These are phyloP conservation scores for Silene latifolia DNA, from an alignment of 148 eudicot species.

Conservation along the genomic window DNA sequence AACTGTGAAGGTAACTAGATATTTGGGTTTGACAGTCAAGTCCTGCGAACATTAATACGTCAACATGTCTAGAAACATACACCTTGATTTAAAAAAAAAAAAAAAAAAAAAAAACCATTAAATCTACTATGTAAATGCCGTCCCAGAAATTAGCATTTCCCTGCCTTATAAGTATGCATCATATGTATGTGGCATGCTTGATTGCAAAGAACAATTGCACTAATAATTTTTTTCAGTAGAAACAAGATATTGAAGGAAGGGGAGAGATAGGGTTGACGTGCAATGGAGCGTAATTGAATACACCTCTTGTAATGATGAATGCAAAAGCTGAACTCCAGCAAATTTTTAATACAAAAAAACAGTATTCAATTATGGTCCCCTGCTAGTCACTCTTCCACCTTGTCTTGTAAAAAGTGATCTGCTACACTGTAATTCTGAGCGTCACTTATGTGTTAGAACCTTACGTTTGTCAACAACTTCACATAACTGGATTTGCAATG, in stretches of 20 bases:
- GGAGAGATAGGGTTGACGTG: not conserved
- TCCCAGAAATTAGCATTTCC: not conserved
- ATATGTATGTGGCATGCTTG: not conserved
- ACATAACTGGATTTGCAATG: too few species aligned
- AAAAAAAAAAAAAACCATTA: not conserved
- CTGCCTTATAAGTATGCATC: not conserved
- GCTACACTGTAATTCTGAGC: too few species aligned
- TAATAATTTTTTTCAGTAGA: not conserved
- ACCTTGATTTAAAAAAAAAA: too few species aligned
- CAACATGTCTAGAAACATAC: too few species aligned
- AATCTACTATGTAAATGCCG: not conserved
- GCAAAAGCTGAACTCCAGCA: not conserved
- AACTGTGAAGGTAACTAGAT: conserved; percentile 81
- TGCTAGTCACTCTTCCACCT: not conserved
- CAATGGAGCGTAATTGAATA: not conserved
- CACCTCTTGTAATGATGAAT: not conserved
- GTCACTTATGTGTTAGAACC: too few species aligned
- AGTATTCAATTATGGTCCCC: not conserved
- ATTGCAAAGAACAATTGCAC: not conserved
- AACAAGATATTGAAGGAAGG: not conserved
- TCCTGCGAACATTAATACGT: conserved; percentile 46
- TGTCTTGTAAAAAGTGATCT: too few species aligned
- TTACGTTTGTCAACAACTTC: too few species aligned
- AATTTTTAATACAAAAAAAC: not conserved
- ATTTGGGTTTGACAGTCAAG: conserved; percentile 44